Evolutionary conservation across 2,329 filamentous ascomycete species (phyloP).

Genomic region (Neurospora sp.): DNA sequence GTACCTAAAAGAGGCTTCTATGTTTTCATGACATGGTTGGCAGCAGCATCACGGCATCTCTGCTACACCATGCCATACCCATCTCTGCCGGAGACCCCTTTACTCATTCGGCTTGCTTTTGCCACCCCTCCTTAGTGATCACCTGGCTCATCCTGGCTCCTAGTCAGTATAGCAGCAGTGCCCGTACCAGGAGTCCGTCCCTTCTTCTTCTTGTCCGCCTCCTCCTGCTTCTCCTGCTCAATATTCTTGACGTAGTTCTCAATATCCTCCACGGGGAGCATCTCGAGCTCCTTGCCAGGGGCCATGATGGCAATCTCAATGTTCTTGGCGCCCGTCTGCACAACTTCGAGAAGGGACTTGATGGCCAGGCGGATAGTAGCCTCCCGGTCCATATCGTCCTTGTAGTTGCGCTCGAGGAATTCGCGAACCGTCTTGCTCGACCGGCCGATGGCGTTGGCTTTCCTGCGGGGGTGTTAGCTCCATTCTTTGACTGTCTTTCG

Average conservation of each 20-base stretch:
- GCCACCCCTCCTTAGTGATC: background rate
- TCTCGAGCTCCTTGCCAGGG: constrained; percentile 81
- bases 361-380: constrained; percentile 94
- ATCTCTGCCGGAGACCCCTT: background rate
- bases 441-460: constrained; percentile 96
- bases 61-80: background rate
- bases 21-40: background rate
- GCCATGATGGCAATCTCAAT: constrained; percentile 99
- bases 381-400: constrained; percentile 93
- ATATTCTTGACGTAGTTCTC: constrained; percentile 98
- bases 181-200: constrained; percentile 62
- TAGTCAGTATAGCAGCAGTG: constrained; percentile 64
- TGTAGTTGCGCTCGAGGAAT: constrained; percentile 98
- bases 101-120: background rate
- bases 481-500: constrained; percentile 4
- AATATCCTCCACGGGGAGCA: constrained; percentile 91
- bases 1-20: background rate
- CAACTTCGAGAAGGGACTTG: constrained; percentile 95
- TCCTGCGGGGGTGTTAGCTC: constrained; percentile 48
- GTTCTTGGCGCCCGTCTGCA: constrained; percentile 98
- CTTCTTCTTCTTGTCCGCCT: constrained; percentile 94
- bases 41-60: background rate
- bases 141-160: constrained; percentile 33
- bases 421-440: constrained; percentile 98
- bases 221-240: constrained; percentile 98